A percentile compares a stretch with the other conserved stretches of the same genome.
Evolutionary conservation across 768 basidiomycete species (phyloP).

Genomic region (Lentinula lateritia): DNA sequence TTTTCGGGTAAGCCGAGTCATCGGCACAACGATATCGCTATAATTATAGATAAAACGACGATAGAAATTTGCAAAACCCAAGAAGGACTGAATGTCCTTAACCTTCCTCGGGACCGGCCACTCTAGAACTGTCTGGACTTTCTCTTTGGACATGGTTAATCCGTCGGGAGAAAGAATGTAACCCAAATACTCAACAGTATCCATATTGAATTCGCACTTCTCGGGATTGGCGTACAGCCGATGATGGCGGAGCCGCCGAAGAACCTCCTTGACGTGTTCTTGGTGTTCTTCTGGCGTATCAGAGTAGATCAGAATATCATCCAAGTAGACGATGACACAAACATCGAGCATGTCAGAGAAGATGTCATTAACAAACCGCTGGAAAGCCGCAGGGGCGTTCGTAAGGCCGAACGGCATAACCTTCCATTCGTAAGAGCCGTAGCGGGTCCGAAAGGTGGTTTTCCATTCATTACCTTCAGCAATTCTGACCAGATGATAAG

Average conservation of each 20-base stretch:
- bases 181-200: slow-evolving; percentile 24
- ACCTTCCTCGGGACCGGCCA: slow-evolving; percentile 32
- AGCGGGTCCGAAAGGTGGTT: slow-evolving; percentile 29
- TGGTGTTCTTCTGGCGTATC: slow-evolving; percentile 16
- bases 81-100: slow-evolving; percentile 30
- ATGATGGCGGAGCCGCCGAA: slow-evolving; percentile 17
- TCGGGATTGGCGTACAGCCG: slow-evolving; percentile 27
- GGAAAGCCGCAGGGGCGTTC: slow-evolving; percentile 28
- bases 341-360: slow-evolving; percentile 23
- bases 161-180: slow-evolving; percentile 19
- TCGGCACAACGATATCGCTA: slow-evolving; percentile 19
- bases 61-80: slow-evolving; percentile 39
- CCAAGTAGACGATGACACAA: slow-evolving; percentile 32
- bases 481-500: slow-evolving; percentile 32
- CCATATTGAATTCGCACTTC: slow-evolving; percentile 27
- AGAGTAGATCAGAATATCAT: slow-evolving; percentile 37
- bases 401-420: slow-evolving; percentile 34
- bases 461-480: slow-evolving; percentile 37
- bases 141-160: slow-evolving; percentile 31
- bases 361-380: slow-evolving; percentile 39
- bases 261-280: slow-evolving; percentile 10
- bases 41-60: slow-evolving; percentile 27
- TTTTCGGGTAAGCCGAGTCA: slow-evolving; percentile 23
- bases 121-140: slow-evolving; percentile 27
- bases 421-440: slow-evolving; percentile 29